Conservation (phyloP, 768 basidiomycete genomes). For the Lentinula sp. region DNA sequence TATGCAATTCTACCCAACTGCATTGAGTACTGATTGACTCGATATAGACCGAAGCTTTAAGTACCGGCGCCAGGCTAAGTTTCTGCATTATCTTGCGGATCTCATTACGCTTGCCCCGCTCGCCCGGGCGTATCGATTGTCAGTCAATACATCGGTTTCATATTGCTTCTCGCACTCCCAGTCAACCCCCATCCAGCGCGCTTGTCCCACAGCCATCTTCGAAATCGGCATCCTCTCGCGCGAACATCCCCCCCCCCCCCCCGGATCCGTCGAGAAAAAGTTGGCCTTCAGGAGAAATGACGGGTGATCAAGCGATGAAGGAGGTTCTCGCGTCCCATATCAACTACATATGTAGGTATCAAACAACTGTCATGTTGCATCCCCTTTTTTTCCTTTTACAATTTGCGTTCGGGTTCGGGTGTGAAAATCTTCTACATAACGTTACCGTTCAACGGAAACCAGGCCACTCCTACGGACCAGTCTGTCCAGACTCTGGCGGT, state of each 20-base stretch:
- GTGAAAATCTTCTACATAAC: not conserved
- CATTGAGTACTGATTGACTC: not conserved
- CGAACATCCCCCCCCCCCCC: too few relatives aligned
- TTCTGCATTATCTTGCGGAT: not conserved
- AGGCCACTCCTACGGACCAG: not conserved
- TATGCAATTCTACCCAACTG: not conserved
- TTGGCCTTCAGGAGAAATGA: not conserved
- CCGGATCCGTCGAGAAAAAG: not conserved
- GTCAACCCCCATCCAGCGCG: conserved; percentile 1
- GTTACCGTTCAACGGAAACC: not conserved
- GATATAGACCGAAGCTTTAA: conserved; percentile 1
- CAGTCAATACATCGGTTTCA: not conserved
- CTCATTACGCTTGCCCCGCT: not conserved
- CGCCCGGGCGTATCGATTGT: not conserved
- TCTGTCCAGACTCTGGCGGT: not conserved
- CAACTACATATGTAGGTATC: not conserved
- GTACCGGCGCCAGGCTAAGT: not conserved
- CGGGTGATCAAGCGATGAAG: not conserved
- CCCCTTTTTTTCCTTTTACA: not conserved
- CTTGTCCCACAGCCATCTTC: not conserved
- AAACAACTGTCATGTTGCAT: not conserved
- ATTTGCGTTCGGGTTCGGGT: not conserved
- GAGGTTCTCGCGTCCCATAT: not conserved
- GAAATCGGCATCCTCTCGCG: not conserved
- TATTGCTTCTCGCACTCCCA: not conserved